phyloP scores from a whole-genome alignment of 371 early-diverging fungal species.

The Mucor racemosus region DNA sequence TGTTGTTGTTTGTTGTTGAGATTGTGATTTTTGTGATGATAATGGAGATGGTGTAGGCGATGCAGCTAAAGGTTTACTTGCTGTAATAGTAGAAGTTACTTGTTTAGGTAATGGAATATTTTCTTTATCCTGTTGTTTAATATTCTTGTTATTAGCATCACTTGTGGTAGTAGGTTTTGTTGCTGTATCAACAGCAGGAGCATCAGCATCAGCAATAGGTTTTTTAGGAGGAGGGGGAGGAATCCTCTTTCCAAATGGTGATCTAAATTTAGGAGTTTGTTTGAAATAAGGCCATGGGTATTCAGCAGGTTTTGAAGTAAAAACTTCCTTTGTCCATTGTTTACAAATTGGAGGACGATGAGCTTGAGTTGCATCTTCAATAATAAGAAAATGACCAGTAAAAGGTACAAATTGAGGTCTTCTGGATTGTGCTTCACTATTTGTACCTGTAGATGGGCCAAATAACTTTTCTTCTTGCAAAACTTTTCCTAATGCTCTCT shows the following conservation, averaged over 20 bases:
- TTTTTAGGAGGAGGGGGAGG: background rate
- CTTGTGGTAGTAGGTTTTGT: too few relatives aligned
- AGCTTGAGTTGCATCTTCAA: conserved; percentile 49
- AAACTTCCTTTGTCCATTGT: conserved; percentile 30
- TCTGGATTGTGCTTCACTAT: conserved; percentile 21
- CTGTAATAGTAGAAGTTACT: background rate
- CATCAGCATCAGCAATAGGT: background rate
- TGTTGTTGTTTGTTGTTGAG: conserved; percentile 6
- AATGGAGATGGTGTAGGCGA: conserved; percentile 1
- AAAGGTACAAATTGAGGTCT: conserved; percentile 44
- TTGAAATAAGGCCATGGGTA: conserved; percentile 44
- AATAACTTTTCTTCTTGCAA: conserved; percentile 40
- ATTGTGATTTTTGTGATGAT: conserved; percentile 6
- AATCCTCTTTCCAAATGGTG: conserved; percentile 31
- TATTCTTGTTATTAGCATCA: background rate
- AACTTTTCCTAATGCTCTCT: conserved; percentile 26
- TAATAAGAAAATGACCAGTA: conserved; percentile 35
- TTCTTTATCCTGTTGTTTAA: background rate
- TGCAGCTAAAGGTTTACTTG: background rate
- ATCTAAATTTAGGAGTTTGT: conserved; percentile 23
- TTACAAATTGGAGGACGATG: conserved; percentile 45
- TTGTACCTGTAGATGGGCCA: conserved; percentile 31
- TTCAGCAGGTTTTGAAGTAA: conserved; percentile 12
- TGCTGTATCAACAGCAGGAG: background rate
- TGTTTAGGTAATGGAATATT: background rate